These are phyloP conservation scores for Priceomyces fermenticarens DNA, from an alignment of 805 yeast genomes.

Conservation along the genomic window DNA sequence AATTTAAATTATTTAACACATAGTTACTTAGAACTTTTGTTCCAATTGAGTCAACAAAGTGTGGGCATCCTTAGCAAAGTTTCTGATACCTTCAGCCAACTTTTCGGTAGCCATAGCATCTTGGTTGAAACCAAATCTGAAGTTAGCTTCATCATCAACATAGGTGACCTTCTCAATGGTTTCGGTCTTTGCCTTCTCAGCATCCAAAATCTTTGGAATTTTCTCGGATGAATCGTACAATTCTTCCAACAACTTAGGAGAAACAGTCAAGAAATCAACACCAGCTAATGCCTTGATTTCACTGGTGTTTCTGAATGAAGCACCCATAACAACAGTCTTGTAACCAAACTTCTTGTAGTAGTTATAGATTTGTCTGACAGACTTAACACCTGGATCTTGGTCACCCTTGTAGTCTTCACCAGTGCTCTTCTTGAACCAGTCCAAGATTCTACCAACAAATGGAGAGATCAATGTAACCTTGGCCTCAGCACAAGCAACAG, in stretches of 20 bases:
- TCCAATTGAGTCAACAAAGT: slow-evolving; percentile 70
- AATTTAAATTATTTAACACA: not conserved
- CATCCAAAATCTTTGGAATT: slow-evolving; percentile 80
- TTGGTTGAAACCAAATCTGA: slow-evolving; percentile 90
- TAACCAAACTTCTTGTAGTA: slow-evolving; percentile 97
- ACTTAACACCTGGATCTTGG: slow-evolving; percentile 93
- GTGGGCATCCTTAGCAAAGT: slow-evolving; percentile 89
- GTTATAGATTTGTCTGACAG: slow-evolving; percentile 87
- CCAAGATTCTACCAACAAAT: slow-evolving; percentile 97
- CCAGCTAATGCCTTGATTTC: slow-evolving; percentile 98
- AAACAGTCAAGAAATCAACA: slow-evolving; percentile 90
- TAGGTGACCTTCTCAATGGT: slow-evolving; percentile 68
- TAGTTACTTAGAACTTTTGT: slow-evolving; percentile 46
- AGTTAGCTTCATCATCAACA: slow-evolving; percentile 80
- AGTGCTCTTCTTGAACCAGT: slow-evolving; percentile 94
- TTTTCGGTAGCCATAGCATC: slow-evolving; percentile 99
- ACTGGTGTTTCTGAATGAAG: slow-evolving; percentile 96
- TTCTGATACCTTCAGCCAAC: slow-evolving; percentile 96
- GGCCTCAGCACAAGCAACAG: slow-evolving; percentile 99
- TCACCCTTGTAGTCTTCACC: slow-evolving; percentile 81
- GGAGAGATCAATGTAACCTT: slow-evolving; percentile 94
- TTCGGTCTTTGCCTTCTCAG: slow-evolving; percentile 53
- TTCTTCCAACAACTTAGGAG: slow-evolving; percentile 90
- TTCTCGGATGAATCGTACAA: slow-evolving; percentile 72
- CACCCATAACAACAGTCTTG: slow-evolving; percentile 99